Base-by-base conservation (phyloP, 345 rosid genomes). In the Cardiospermum halicacabum region DNA sequence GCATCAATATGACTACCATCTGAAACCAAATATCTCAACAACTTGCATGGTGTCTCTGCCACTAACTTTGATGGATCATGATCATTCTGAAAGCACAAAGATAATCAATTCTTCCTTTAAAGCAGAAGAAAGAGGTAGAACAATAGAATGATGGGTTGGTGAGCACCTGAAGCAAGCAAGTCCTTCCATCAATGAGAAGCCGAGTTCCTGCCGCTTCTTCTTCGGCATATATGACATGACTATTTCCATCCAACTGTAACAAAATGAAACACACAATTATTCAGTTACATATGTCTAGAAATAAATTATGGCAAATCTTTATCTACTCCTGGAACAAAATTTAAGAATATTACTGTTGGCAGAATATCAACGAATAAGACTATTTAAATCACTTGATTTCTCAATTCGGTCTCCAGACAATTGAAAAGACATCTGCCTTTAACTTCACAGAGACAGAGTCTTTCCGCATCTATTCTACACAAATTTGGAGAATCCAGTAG, bases 161-260 rank as follows among this genome's bases (percentile, higher is more conserved):
- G 22, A 49, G 64, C 58, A 88, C 94, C 89, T 88, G 99, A 61
- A 95, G 88, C 79, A 95, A 81, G 83, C 99, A 95, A 69, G 99
- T 95, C 72, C 99, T 86, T 80, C 99, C 99, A 64, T 95, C 99
- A 60, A 95, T 95, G 59, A 95, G 96, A 64, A 95, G 97, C 47
- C 96, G 97, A 69, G 97, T 95, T 72, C 99, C 99, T 64, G 99
- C 99, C 7, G 97, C 97, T 84, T 95, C 99, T 84, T 95, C 99
- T 77, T 95, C 99, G 24, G 97, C 99, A 76, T 95, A 95, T 80
- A 91, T 84, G 48, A 95, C 88, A 84, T 95, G 99, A 75, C 99
- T 95, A 81, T 95, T 89, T 67, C 99, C 99, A 75, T 91, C 90
- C 87, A 95, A 72, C 99, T 95, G 89, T 36, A 61, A 65, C 40